Conservation (phyloP, 2,329 filamentous ascomycete genomes). For the Fusarium poae region DNA sequence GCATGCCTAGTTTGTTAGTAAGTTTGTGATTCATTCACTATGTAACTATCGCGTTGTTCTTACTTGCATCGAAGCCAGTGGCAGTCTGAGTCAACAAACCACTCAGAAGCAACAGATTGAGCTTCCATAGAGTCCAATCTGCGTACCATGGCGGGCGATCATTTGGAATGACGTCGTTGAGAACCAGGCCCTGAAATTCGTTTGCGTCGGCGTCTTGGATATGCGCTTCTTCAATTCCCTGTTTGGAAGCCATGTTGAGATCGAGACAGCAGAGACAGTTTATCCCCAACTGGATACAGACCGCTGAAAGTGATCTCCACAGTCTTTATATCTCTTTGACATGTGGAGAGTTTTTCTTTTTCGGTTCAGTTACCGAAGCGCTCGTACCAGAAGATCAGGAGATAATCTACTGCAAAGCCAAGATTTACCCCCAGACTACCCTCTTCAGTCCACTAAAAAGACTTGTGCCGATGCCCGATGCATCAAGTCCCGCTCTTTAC, state of each 20-base stretch:
- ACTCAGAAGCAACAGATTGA: conserved; percentile 52
- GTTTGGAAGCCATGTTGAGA: conserved; percentile 20
- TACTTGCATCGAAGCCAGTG: conserved; percentile 51
- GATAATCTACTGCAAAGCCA: neutral
- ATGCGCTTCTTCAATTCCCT: conserved; percentile 25
- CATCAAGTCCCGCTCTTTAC: conserved; percentile 8
- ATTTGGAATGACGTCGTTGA: conserved; percentile 43
- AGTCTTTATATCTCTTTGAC: conserved; percentile 31
- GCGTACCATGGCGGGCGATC: conserved; percentile 44
- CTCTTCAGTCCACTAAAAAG: neutral
- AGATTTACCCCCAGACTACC: neutral
- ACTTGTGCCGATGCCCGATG: conserved; percentile 36
- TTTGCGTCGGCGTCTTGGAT: conserved; percentile 28
- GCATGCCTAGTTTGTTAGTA: conserved; percentile 49
- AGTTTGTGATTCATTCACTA: rapidly evolving
- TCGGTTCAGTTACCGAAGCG: conserved; percentile 28
- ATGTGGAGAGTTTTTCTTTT: neutral
- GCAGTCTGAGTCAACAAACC: conserved; percentile 52
- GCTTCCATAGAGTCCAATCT: conserved; percentile 45
- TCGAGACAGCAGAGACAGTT: neutral
- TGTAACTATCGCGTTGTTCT: conserved; percentile 1
- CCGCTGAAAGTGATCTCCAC: neutral
- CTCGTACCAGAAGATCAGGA: conserved; percentile 8
- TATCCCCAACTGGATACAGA: neutral
- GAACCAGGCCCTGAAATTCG: conserved; percentile 45